Percentiles rank a stretch among this genome's conserved stretches.
Evolutionary conservation across 495 filamentous ascomycete genomes (phyloP).

Genomic region (Daldinia loculata): DNA sequence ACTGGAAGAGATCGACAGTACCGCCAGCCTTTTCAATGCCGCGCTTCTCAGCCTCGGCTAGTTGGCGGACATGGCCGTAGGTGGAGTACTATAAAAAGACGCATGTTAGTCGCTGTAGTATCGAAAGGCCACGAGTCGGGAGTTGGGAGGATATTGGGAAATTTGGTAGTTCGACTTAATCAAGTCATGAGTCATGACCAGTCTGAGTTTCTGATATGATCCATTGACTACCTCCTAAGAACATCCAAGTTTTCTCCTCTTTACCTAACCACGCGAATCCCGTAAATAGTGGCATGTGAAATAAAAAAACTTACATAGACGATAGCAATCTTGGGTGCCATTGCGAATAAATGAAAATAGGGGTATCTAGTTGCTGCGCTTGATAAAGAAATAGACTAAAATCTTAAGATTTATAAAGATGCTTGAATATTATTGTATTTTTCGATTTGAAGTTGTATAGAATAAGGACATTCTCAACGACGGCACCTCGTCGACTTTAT

Average conservation of each 20-base stretch:
- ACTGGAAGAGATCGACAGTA: slow-evolving; percentile 82
- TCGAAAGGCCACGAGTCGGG: neutral
- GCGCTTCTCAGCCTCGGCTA: slow-evolving; percentile 87
- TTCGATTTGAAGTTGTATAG: neutral
- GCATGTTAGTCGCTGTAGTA: slow-evolving; percentile 27
- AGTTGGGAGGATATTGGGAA: neutral
- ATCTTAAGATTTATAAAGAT: neutral
- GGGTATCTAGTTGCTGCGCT: slow-evolving; percentile 29
- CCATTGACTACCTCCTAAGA: neutral
- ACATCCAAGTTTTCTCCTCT: neutral
- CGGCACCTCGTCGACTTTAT: slow-evolving; percentile 29
- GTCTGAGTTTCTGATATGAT: neutral
- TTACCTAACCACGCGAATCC: neutral
- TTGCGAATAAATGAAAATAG: slow-evolving; percentile 55
- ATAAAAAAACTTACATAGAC: slow-evolving; percentile 71
- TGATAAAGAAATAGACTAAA: slow-evolving; percentile 2
- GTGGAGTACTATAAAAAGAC: slow-evolving; percentile 78
- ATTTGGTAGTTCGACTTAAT: neutral
- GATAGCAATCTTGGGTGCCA: slow-evolving; percentile 94
- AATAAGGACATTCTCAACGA: neutral
- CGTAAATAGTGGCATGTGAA: neutral
- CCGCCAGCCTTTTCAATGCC: slow-evolving; percentile 92
- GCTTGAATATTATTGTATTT: neutral
- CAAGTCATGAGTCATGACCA: slow-evolving; percentile 10
- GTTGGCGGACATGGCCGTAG: slow-evolving; percentile 87